Evolutionary conservation across 352 stramenopile genomes (phyloP).

Genomic region (Aphanomyces cochlioides): DNA sequence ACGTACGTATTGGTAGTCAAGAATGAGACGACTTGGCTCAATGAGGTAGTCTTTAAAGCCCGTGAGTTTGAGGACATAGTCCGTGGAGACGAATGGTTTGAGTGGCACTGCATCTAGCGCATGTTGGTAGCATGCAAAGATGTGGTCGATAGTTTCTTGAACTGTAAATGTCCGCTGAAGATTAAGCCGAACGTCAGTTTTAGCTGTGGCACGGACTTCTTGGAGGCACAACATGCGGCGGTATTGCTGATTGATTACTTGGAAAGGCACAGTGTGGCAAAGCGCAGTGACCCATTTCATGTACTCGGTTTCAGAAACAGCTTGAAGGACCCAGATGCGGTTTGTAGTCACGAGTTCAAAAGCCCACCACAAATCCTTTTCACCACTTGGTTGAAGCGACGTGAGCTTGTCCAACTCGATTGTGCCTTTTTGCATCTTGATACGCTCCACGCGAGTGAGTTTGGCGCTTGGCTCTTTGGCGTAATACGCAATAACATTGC

Average conservation of each 20-base stretch:
- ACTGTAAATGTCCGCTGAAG: conserved; percentile 76
- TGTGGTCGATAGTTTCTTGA: conserved; percentile 82
- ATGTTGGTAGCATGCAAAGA: conserved; percentile 86
- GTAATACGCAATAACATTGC: conserved; percentile 71
- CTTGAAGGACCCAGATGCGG: conserved; percentile 74
- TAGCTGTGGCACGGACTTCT: conserved; percentile 76
- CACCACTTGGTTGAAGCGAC: conserved; percentile 72
- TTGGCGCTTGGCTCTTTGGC: conserved; percentile 83
- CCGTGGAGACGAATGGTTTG: conserved; percentile 63
- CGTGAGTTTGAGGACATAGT: conserved; percentile 84
- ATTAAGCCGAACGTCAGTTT: conserved; percentile 83
- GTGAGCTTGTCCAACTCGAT: conserved; percentile 81
- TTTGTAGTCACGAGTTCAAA: conserved; percentile 74
- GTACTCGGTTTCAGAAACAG: conserved; percentile 72
- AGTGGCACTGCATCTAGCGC: conserved; percentile 67
- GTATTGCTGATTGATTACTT: conserved; percentile 48
- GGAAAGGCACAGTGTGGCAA: conserved; percentile 76
- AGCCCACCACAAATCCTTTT: conserved; percentile 47
- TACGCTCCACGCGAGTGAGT: conserved; percentile 64
- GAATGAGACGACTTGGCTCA: conserved; percentile 73
- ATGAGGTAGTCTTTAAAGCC: conserved; percentile 84
- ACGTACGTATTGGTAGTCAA: conserved; percentile 85
- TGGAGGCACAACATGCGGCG: conserved; percentile 80
- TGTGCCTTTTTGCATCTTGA: conserved; percentile 54
- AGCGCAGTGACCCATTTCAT: conserved; percentile 75